Conservation (phyloP, 768 basidiomycete genomes). For the Lactarius hengduanensis region DNA sequence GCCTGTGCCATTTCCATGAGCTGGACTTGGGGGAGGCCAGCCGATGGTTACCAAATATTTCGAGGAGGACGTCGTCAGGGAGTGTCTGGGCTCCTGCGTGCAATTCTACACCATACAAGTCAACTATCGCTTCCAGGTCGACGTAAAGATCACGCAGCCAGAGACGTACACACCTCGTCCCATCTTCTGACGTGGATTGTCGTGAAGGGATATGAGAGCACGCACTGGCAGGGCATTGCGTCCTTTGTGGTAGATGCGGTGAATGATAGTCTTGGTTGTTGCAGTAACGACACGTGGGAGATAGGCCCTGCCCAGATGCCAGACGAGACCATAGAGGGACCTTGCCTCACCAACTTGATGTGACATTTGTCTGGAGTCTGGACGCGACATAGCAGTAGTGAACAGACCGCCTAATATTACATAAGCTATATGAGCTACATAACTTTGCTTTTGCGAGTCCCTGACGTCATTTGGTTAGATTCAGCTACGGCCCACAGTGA, state of each 20-base stretch:
- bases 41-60: neutral
- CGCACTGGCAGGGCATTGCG: neutral
- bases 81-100: neutral
- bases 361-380: neutral
- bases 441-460: no score
- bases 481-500: no score
- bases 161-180: neutral
- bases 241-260: neutral
- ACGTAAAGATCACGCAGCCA: neutral
- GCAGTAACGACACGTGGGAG: neutral
- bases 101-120: neutral
- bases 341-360: neutral
- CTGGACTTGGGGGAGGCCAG: neutral
- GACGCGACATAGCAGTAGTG: neutral
- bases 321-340: neutral
- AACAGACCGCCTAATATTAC: no score
- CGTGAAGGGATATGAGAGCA: neutral
- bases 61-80: neutral
- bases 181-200: neutral
- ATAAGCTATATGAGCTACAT: no score
- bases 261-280: neutral
- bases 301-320: neutral
- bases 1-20: neutral
- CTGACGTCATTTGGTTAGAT: no score
- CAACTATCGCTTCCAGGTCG: neutral